Percentiles rank a stretch among this genome's conserved stretches.
Evolutionary conservation across 129 eudicot species (phyloP).

Genomic region (Gnaphalium uliginosum): DNA sequence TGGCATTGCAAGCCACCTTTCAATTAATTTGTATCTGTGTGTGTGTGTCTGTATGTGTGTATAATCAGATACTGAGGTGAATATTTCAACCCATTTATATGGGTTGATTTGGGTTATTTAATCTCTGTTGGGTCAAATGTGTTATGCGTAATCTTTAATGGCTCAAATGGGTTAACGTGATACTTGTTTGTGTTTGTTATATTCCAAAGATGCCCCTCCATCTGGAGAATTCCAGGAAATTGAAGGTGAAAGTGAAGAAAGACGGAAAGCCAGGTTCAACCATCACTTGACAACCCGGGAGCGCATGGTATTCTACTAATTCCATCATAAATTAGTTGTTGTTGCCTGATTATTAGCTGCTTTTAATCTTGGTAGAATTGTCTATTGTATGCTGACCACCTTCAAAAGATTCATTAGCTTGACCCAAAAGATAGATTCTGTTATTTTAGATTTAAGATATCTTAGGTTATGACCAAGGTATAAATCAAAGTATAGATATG

Average conservation of each 20-base stretch:
- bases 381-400: background rate
- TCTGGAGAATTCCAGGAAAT: constrained; percentile 76
- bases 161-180: background rate
- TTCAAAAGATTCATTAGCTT: background rate
- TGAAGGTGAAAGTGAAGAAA: constrained; percentile 80
- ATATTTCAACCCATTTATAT: background rate
- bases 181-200: constrained; percentile 12
- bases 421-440: background rate
- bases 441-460: too few species aligned
- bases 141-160: constrained; percentile 3
- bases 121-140: background rate
- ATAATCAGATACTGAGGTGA: background rate
- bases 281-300: constrained; percentile 56
- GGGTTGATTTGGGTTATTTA: constrained; percentile 9
- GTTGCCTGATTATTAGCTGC: constrained; percentile 7
- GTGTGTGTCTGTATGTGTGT: background rate
- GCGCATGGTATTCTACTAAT: constrained; percentile 61
- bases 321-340: background rate
- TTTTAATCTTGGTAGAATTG: constrained; percentile 7
- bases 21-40: background rate
- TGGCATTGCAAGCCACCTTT: background rate
- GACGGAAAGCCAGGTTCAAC: constrained; percentile 76
- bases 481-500: too few species aligned
- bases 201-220: constrained; percentile 54
- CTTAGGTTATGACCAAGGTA: background rate